Base-by-base conservation (phyloP, 2,329 filamentous ascomycete genomes). In the Akanthomyces uredinophilus region DNA sequence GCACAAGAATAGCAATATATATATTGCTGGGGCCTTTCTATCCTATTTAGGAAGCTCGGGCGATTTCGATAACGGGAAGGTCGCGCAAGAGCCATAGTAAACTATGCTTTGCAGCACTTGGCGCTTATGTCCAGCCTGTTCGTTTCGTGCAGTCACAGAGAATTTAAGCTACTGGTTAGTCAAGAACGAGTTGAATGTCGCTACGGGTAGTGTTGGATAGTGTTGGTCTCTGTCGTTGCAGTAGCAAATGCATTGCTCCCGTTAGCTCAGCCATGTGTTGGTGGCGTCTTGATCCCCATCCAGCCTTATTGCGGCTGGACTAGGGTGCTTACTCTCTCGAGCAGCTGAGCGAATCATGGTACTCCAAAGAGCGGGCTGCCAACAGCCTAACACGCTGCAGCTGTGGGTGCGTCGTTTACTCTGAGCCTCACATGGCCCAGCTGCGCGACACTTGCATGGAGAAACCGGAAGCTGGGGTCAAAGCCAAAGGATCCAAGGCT, bases 381-480 rank as follows among this genome's bases (percentile, higher is more conserved):
- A 24, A 29, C 11, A 50, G 56, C 47, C 37, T 20, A 51, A 43
- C 35, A 20, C 22, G n/a, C 14, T 11, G 32, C 46, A 51, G 46
- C 56, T 32, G 37, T 59, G 46, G 51, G 46, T 51, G n/a, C 20
- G 35, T 59, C 56, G 56, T 51, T 59, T 59, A 59, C 35, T 59
- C 56, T 59, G 56, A 51, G 56, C 47, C 56, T 59, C 56, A 51
- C 56, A 35, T 59, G 56, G 56, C n/a, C 22, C 35, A 43, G 56
- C 35, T 51, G 47, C 35, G 18, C 22, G 44, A 35, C 39, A 22
- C 22, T 43, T 20, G 29, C 29, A 37, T n/a, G 20, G 29, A 13
- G 11, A 29, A 10, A 29, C 14, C 22, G 35, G 39, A 51, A 59
- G 46, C 56, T 59, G 56, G 56, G 46, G 35, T 51, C 43, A 14